phyloP scores from a whole-genome alignment of 345 rosid species.

The Chamaenerion angustifolium region DNA sequence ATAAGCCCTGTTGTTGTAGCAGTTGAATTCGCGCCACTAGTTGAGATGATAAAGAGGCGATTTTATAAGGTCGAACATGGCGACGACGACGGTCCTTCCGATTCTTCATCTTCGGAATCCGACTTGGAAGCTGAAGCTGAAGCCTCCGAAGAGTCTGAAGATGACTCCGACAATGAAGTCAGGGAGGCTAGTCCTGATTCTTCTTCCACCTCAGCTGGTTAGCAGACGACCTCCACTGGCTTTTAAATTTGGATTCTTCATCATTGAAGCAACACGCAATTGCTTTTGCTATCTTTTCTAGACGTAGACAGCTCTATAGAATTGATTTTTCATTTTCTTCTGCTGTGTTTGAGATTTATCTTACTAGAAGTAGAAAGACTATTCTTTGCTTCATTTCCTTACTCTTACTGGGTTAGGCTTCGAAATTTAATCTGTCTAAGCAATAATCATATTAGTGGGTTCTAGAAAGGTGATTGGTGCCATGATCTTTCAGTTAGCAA shows the following conservation, averaged over 20 bases:
- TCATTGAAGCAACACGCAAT: too few species aligned
- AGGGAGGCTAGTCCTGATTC: not conserved
- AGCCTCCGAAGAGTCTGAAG: slow-evolving; percentile 28
- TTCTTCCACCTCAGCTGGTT: slow-evolving; percentile 4
- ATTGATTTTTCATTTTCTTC: too few species aligned
- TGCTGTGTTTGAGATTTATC: not conserved
- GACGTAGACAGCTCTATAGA: too few species aligned
- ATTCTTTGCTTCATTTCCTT: too few species aligned
- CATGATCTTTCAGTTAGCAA: too few species aligned
- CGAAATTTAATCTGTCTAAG: too few species aligned
- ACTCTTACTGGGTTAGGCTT: too few species aligned
- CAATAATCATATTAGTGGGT: too few species aligned
- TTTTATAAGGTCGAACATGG: slow-evolving; percentile 67
- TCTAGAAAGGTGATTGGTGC: too few species aligned
- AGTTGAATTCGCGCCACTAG: not conserved
- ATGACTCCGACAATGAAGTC: slow-evolving; percentile 19
- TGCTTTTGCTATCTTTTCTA: too few species aligned
- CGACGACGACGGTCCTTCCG: slow-evolving; percentile 47
- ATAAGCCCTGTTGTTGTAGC: too few species aligned
- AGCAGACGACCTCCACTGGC: not conserved
- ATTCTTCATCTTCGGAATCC: slow-evolving; percentile 61
- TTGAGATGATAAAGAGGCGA: slow-evolving; percentile 65
- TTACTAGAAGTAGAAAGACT: too few species aligned
- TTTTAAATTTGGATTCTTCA: not conserved
- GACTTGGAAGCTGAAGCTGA: slow-evolving; percentile 24